Evolutionary conservation across 352 stramenopile species (phyloP).

Genomic region (Thalassiosira mediterranea): DNA sequence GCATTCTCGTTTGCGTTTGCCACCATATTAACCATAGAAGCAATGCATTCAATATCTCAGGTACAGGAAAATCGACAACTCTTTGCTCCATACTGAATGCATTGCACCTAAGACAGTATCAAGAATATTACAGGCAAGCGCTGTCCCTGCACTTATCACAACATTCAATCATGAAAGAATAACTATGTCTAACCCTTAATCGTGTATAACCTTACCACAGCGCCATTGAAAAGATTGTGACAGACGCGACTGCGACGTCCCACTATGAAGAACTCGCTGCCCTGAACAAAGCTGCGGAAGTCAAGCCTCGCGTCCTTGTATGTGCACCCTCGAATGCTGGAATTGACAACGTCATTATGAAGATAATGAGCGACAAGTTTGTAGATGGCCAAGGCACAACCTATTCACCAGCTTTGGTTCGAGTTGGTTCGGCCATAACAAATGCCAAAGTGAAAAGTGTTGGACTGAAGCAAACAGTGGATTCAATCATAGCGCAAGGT

Average conservation of each 20-base stretch:
- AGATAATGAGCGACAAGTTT: constrained; percentile 91
- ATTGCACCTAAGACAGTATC: constrained; percentile 64
- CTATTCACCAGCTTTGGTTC: constrained; percentile 91
- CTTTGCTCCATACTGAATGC: constrained; percentile 67
- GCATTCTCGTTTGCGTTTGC: too few species aligned
- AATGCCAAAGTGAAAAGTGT: constrained; percentile 20
- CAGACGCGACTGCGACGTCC: constrained; percentile 24
- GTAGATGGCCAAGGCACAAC: constrained; percentile 87
- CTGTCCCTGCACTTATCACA: too few species aligned
- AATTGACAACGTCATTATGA: constrained; percentile 91
- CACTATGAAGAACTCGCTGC: constrained; percentile 38
- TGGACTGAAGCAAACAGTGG: constrained; percentile 21
- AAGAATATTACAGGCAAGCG: constrained; percentile 59
- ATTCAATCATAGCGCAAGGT: constrained; percentile 18
- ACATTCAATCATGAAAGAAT: too few species aligned
- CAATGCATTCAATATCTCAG: too few species aligned
- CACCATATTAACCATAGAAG: too few species aligned
- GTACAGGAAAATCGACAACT: constrained; percentile 72
- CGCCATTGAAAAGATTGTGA: constrained; percentile 46
- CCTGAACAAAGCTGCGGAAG: constrained; percentile 29
- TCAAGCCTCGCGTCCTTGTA: constrained; percentile 59
- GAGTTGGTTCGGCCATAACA: constrained; percentile 81
- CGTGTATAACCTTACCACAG: too few species aligned
- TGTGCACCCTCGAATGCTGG: constrained; percentile 89
- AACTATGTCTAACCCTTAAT: too few species aligned